These are phyloP conservation scores for Saccharomycopsis hybrid DNA, from an alignment of 1,139 yeast genomes.

Conservation along the genomic window DNA sequence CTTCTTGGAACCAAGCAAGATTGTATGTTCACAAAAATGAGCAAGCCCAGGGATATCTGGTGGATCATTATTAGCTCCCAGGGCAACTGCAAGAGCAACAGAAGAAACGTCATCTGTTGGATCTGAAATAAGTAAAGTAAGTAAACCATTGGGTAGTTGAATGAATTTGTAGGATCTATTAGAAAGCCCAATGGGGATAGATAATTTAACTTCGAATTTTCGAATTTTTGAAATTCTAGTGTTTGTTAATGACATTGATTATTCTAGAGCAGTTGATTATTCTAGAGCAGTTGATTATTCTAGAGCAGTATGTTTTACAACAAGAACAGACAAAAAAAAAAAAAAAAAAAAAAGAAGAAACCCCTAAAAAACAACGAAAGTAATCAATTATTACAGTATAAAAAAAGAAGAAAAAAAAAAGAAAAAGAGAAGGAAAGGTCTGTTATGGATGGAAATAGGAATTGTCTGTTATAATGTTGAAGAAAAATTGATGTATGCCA, in stretches of 20 bases:
- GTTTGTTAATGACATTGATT: not conserved
- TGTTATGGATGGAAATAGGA: too few species aligned
- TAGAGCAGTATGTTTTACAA: too few species aligned
- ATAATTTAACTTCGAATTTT: constrained; percentile 9
- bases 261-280: too few species aligned
- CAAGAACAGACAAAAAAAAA: too few species aligned
- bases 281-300: too few species aligned
- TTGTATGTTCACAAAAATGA: constrained; percentile 68
- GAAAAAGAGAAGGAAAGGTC: too few species aligned
- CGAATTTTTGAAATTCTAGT: not conserved
- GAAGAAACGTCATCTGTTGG: constrained; percentile 43
- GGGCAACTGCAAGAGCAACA: constrained; percentile 45
- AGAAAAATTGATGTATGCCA: too few species aligned
- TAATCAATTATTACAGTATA: too few species aligned
- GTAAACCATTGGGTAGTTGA: constrained; percentile 46
- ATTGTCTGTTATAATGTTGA: too few species aligned
- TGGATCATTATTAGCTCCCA: constrained; percentile 64
- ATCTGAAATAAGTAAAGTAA: constrained; percentile 49
- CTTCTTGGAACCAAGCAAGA: constrained; percentile 51
- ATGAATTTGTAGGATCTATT: constrained; percentile 38
- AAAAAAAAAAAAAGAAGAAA: too few species aligned
- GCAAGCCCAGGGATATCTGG: constrained; percentile 52
- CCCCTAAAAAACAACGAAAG: too few species aligned
- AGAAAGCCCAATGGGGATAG: constrained; percentile 21
- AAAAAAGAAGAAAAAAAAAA: too few species aligned